A percentile compares a stretch with the other conserved stretches of the same genome.
Evolutionary conservation across 495 filamentous ascomycete species (phyloP).

Genomic region (Hamigera avellanea): DNA sequence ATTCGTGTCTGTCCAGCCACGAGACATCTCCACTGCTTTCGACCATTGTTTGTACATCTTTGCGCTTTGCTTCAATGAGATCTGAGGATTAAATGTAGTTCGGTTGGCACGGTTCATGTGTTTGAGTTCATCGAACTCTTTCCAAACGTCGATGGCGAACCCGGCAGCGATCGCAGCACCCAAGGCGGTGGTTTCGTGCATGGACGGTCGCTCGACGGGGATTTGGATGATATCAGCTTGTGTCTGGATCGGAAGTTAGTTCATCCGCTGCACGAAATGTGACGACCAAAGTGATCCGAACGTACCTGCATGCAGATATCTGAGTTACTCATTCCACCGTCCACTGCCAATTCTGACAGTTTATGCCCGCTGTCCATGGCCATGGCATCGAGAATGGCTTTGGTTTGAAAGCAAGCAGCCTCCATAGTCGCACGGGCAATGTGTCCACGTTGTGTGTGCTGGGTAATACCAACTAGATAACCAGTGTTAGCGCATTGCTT

Average conservation of each 20-base stretch:
- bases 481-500: constrained; percentile 7
- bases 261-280: background rate
- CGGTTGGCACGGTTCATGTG: constrained; percentile 66
- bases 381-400: constrained; percentile 92
- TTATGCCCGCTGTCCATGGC: constrained; percentile 76
- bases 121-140: constrained; percentile 64
- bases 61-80: constrained; percentile 45
- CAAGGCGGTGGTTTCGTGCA: constrained; percentile 89
- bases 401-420: constrained; percentile 90
- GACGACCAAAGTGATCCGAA: background rate
- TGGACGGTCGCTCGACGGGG: constrained; percentile 73
- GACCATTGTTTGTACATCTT: constrained; percentile 73
- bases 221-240: constrained; percentile 89
- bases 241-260: constrained; percentile 39
- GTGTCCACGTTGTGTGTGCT: constrained; percentile 80
- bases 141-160: constrained; percentile 76
- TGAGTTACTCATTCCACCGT: constrained; percentile 91
- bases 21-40: constrained; percentile 82
- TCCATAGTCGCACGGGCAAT: constrained; percentile 92
- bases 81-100: constrained; percentile 59
- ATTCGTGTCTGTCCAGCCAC: constrained; percentile 59
- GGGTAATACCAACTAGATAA: constrained; percentile 67
- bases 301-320: constrained; percentile 86
- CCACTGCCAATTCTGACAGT: constrained; percentile 69
- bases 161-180: constrained; percentile 93